These are phyloP conservation scores for Lumnitzera racemosa DNA, from an alignment of 345 rosid species.

Conservation along the genomic window DNA sequence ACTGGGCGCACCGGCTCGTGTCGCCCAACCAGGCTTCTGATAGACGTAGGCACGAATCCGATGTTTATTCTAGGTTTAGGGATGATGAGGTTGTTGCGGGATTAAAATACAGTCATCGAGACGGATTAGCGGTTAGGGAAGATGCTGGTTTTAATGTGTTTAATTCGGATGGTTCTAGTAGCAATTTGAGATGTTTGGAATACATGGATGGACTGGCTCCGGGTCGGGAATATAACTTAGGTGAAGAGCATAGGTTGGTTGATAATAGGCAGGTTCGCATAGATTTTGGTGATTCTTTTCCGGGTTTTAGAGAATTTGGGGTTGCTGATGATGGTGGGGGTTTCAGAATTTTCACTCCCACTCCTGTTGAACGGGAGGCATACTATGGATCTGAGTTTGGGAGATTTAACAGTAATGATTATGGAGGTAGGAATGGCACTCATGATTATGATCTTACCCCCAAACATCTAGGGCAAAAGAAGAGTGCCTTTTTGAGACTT, in stretches of 20 bases:
- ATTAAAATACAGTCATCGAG: slow-evolving; percentile 24
- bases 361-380: slow-evolving; percentile 11
- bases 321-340: slow-evolving; percentile 18
- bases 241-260: slow-evolving; percentile 33
- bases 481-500: slow-evolving; percentile 83
- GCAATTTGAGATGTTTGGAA: slow-evolving; percentile 32
- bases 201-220: slow-evolving; percentile 16
- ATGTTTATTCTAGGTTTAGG: slow-evolving; percentile 38
- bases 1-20: slow-evolving; percentile 14
- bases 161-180: slow-evolving; percentile 32
- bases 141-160: slow-evolving; percentile 13
- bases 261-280: slow-evolving; percentile 19
- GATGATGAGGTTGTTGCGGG: slow-evolving; percentile 25
- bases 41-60: slow-evolving; percentile 34
- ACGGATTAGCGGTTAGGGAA: slow-evolving; percentile 22
- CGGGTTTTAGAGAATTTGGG: slow-evolving; percentile 18
- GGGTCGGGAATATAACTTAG: slow-evolving; percentile 19
- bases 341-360: slow-evolving; percentile 19
- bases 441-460: slow-evolving; percentile 42
- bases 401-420: slow-evolving; percentile 30
- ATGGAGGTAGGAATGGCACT: slow-evolving; percentile 43
- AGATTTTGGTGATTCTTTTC: slow-evolving; percentile 15
- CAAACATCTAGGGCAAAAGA: slow-evolving; percentile 59
- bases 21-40: slow-evolving; percentile 25
- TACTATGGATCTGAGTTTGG: slow-evolving; percentile 31